These are phyloP conservation scores for Grifola frondosa DNA, from an alignment of 1,284 basidiomycete species.

Conservation along the genomic window DNA sequence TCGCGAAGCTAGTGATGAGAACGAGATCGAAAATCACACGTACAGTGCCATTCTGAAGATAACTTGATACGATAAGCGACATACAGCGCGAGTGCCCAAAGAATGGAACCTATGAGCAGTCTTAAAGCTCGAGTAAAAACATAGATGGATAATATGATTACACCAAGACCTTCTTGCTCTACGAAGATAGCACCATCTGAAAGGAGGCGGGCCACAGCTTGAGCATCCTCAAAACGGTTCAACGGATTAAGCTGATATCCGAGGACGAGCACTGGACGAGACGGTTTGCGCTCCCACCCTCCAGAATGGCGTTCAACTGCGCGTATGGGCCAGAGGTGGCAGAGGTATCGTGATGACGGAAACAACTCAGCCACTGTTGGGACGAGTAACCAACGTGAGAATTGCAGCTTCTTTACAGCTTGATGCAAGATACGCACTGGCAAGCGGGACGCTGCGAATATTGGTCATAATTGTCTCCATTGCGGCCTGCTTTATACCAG, in stretches of 20 bases:
- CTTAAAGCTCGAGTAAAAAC: not conserved
- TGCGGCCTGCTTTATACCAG: not conserved
- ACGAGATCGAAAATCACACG: not conserved
- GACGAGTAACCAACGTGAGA: not conserved
- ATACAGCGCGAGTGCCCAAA: not conserved
- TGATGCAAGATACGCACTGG: not conserved
- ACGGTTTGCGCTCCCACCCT: constrained; percentile 11
- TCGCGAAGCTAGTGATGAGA: not conserved
- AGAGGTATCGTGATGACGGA: constrained; percentile 1
- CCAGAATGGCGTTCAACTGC: constrained; percentile 1
- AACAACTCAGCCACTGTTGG: not conserved
- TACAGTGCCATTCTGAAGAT: not conserved
- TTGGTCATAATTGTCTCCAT: not conserved
- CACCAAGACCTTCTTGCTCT: constrained; percentile 15
- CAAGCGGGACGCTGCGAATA: not conserved
- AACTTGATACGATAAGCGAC: not conserved
- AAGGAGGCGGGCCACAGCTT: constrained; percentile 6
- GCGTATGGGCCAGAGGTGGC: constrained; percentile 7
- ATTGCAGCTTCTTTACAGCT: too few species aligned
- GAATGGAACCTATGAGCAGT: not conserved
- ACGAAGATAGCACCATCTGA: constrained; percentile 11
- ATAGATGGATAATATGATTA: not conserved
- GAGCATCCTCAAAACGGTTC: constrained; percentile 12
- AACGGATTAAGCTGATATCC: constrained; percentile 9
- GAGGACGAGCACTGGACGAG: constrained; percentile 13